Base-by-base conservation (phyloP, 1,139 yeast species). In the Scheffersomyces cryptocercus region DNA sequence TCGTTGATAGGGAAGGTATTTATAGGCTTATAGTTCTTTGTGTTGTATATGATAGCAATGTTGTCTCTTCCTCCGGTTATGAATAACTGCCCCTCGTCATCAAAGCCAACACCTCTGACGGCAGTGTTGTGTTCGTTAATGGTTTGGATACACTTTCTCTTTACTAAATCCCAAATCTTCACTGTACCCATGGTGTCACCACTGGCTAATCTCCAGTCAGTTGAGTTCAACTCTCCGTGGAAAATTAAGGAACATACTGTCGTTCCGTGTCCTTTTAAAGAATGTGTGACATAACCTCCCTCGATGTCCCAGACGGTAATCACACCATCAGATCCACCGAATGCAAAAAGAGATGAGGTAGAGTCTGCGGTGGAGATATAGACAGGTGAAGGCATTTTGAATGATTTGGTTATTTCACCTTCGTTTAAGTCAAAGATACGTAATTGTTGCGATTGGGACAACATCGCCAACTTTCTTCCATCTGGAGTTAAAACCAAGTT, bases 291-390 rank as follows among this genome's bases (percentile, higher is more conserved):
- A 52, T 79, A 89, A 1, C 95, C 95, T 30, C 91, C 91, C 51
- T 82, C 91, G 37, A 93, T 77, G 64, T 93, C 99, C 87, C 96
- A 90, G 2, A 95, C 96, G 40, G 89, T 84, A 15, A 91, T 87
- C 34, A 83, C 80, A 40, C 99, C 98, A 62, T 95, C 99, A 0
- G 97, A 87, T 38, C 96, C 93, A 39, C 99, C 99, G 57, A 95
- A 84, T 31, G 97, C 96, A 58, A 91, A 81, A 40, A 93, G 72
- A 4, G 96, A 81, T 12, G 96, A 86, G 0, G 97, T 89, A 5
- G 80, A 64, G 62, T 93, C 99, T 29, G 81, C 80, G 11, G 85
- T 75, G 45, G 90, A 78, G 14, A 89, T 85, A 62, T 88, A 88
- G 1, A 88, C 87, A 0, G 98, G 97, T 0, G 97, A 82, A 3